A percentile compares a stretch with the other conserved stretches of the same genome.
These are phyloP conservation scores for Beta macrorhiza DNA, from an alignment of 179 eudicot species.

Conservation along the genomic window DNA sequence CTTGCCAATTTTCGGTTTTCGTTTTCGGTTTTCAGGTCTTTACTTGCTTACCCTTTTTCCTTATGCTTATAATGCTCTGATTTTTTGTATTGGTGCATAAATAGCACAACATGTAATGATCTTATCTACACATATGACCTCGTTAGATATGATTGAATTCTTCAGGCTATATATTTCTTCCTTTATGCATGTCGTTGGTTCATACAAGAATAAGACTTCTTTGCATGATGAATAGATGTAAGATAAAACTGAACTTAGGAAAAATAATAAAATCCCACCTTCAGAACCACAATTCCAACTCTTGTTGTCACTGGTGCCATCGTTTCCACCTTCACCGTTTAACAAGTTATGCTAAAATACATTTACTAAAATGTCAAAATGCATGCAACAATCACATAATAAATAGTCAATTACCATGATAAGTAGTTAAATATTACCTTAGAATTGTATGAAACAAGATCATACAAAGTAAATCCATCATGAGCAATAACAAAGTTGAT, in stretches of 20 bases:
- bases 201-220: not conserved
- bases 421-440: slow-evolving; percentile 50
- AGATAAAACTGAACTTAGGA: not conserved
- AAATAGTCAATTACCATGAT: not conserved
- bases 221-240: not conserved
- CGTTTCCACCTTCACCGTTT: slow-evolving; percentile 94
- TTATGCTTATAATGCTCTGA: too few species aligned
- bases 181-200: too few species aligned
- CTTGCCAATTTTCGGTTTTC: too few species aligned
- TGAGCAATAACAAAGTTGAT: slow-evolving; percentile 93
- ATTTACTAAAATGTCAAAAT: slow-evolving; percentile 1
- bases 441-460: slow-evolving; percentile 89
- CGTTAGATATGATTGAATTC: too few species aligned
- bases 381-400: not conserved
- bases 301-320: slow-evolving; percentile 91
- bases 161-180: too few species aligned
- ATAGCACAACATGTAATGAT: too few species aligned
- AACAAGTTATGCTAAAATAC: slow-evolving; percentile 74
- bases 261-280: slow-evolving; percentile 42
- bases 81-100: too few species aligned
- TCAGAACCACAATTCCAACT: slow-evolving; percentile 99
- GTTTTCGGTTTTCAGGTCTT: too few species aligned
- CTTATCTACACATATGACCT: too few species aligned
- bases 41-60: too few species aligned
- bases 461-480: slow-evolving; percentile 95